A percentile compares a stretch with the other conserved stretches of the same genome.
phyloP scores from a whole-genome alignment of 306 rosid species.

The Fagus crenata region DNA sequence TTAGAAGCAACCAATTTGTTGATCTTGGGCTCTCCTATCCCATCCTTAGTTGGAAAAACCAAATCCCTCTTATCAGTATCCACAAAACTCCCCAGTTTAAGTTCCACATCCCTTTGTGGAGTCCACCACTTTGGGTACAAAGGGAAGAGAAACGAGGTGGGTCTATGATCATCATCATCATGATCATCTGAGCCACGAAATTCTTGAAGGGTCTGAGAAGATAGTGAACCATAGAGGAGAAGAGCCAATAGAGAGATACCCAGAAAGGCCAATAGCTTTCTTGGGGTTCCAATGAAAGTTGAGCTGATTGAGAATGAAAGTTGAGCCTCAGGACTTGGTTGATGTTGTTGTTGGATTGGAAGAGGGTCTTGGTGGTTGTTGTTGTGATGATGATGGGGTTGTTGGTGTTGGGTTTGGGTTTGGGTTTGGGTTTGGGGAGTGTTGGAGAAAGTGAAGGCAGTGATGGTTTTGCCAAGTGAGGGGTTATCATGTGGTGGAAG shows the following conservation, averaged over 20 bases:
- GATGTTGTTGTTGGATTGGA: conserved; percentile 19
- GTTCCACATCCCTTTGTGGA: conserved; percentile 40
- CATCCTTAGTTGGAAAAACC: conserved; percentile 21
- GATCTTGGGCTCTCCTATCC: conserved; percentile 3
- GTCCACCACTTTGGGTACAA: conserved; percentile 46
- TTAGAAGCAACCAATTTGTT: conserved; percentile 37
- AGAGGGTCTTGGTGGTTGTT: conserved; percentile 17
- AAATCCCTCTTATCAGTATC: conserved; percentile 35
- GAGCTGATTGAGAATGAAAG: conserved; percentile 29
- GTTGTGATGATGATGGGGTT: not conserved
- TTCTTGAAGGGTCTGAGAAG: conserved; percentile 38
- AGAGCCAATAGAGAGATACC: conserved; percentile 54
- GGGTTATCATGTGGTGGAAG: conserved; percentile 85
- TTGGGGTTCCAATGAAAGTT: conserved; percentile 35
- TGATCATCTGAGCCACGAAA: conserved; percentile 44
- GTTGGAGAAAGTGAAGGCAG: conserved; percentile 59
- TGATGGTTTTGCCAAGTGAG: conserved; percentile 75
- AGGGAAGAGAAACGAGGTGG: conserved; percentile 51
- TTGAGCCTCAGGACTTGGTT: conserved; percentile 27
- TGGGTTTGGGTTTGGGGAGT: conserved; percentile 25
- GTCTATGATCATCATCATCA: not conserved
- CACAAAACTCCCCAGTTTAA: conserved; percentile 52
- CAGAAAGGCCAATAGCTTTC: conserved; percentile 44
- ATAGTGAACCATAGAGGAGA: conserved; percentile 47
- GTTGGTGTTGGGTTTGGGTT: conserved; percentile 24